Base-by-base conservation (phyloP, 768 basidiomycete species). In the Lyophyllum shimeji region DNA sequence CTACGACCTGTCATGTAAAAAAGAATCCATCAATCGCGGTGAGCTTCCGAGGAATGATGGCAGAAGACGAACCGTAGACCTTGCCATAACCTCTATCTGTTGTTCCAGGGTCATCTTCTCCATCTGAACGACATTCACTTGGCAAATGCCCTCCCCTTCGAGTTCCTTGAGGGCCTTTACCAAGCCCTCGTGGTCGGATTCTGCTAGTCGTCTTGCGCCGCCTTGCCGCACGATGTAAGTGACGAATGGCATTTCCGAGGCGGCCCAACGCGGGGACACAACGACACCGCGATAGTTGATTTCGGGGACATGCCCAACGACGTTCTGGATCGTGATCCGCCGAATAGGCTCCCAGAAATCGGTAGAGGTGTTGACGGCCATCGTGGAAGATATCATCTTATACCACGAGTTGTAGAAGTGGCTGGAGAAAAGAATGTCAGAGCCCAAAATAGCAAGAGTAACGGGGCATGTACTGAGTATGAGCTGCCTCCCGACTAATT, bases 161-260 rank as follows among this genome's bases (percentile, higher is more conserved):
- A 89, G 72, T 56, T 71, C 72, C 24, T 70, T 63, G 20, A 89
- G 67, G 20, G 76, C 76, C 15, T 63, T 53, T 4, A 86, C 75
- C 6, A 89, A 70, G 7, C 60, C 65, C 2, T 75, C 71, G 56
- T 89, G 84, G 53, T 84, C 80, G 33, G 74, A 69, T 3, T 74
- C 69, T 15, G 77, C 66, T 46, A 87, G 66, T 45, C 73, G 66
- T 23, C 70, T 60, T 0, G 76, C 67, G 29, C 75, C 62, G 7
- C 69, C 70, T 67, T 90, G 89, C 31, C 87, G 72, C 34, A 81
- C 82, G 47, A 90, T 76, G 57, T 90, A 90, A 1, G 84, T 85
- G 46, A 77, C 74, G 3, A 75, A 31, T 0, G 76, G 75, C 47
- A 61, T 64, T 3, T 59, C 59, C 2, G 66, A 60, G 13, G 37